Evolutionary conservation across 257 asterid species (phyloP).

Genomic region (Solanum pennellii): DNA sequence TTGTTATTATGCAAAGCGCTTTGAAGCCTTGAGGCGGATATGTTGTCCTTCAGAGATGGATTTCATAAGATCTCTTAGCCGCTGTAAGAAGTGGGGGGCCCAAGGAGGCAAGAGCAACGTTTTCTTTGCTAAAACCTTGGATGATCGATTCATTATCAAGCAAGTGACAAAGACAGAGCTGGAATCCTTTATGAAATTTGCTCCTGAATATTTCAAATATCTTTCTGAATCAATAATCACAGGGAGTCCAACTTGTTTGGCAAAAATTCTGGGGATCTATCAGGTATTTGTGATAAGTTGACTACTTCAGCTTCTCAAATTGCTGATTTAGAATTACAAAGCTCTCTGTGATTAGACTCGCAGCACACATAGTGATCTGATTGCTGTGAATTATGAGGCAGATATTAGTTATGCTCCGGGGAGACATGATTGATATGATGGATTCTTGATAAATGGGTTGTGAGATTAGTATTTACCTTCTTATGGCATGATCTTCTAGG

Average conservation of each 20-base stretch:
- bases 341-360: background rate
- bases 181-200: conserved; percentile 89
- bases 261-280: conserved; percentile 90
- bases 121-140: conserved; percentile 89
- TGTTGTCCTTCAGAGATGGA: conserved; percentile 88
- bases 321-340: background rate
- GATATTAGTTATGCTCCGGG: background rate
- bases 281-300: conserved; percentile 46
- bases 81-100: conserved; percentile 99
- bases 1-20: conserved; percentile 77
- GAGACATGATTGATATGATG: background rate
- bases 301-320: background rate
- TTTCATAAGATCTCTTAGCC: conserved; percentile 71
- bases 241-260: conserved; percentile 84
- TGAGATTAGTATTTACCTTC: background rate
- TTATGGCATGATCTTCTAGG: background rate
- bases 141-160: conserved; percentile 84
- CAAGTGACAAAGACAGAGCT: conserved; percentile 98
- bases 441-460: background rate
- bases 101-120: conserved; percentile 99
- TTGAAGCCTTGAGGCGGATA: conserved; percentile 75
- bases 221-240: conserved; percentile 62
- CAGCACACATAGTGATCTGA: background rate
- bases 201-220: conserved; percentile 78
- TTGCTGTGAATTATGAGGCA: background rate